Evolutionary conservation across 495 filamentous ascomycete species (phyloP).

Genomic region (Lepraria neglecta): DNA sequence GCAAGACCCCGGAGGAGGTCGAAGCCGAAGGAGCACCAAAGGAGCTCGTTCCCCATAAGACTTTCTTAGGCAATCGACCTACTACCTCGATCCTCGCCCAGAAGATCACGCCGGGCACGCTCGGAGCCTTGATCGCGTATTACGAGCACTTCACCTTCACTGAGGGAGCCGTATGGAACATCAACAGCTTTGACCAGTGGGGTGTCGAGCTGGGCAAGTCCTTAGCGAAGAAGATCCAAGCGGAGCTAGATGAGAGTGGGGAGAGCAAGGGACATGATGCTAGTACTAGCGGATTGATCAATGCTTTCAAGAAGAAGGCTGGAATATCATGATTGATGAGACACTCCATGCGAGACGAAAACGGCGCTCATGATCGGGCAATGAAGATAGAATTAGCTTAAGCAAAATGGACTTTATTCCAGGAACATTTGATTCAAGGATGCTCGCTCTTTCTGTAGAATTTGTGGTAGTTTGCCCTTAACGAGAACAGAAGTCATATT

Average conservation of each 20-base stretch:
- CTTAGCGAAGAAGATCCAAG: constrained; percentile 83
- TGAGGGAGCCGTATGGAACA: constrained; percentile 96
- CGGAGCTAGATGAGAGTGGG: constrained; percentile 69
- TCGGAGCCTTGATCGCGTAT: constrained; percentile 94
- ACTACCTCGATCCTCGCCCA: constrained; percentile 92
- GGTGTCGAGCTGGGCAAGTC: constrained; percentile 97
- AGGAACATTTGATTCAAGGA: no score
- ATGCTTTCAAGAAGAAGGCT: constrained; percentile 72
- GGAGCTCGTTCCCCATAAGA: constrained; percentile 91
- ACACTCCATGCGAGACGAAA: neutral
- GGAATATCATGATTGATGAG: constrained; percentile 24
- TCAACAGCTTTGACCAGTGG: constrained; percentile 99
- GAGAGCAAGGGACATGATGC: constrained; percentile 67
- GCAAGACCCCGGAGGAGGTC: constrained; percentile 87
- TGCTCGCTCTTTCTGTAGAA: no score
- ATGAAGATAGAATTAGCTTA: neutral
- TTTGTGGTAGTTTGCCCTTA: no score
- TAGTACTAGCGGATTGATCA: constrained; percentile 81
- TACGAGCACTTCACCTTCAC: constrained; percentile 98
- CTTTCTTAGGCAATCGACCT: constrained; percentile 94
- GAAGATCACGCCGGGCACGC: constrained; percentile 87
- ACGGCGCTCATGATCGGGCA: neutral
- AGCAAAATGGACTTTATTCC: no score
- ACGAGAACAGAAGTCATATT: no score
- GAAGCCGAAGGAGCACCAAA: constrained; percentile 81